Evolutionary conservation across 768 basidiomycete genomes (phyloP).

Genomic region (Suillus brevipes): DNA sequence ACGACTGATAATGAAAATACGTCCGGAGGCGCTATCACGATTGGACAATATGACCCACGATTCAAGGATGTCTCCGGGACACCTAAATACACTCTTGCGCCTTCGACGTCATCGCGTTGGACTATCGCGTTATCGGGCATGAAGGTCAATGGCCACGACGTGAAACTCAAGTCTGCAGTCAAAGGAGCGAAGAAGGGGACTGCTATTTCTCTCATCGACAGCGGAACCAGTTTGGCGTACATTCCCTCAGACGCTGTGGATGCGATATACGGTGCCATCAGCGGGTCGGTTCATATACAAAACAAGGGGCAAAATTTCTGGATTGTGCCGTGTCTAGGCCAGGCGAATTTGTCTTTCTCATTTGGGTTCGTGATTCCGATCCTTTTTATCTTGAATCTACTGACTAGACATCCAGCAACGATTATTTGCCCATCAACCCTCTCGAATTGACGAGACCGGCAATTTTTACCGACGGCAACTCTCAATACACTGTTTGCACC

Average conservation of each 20-base stretch:
- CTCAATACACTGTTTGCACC: slow-evolving; percentile 41
- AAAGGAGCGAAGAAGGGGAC: slow-evolving; percentile 30
- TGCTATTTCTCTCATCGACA: slow-evolving; percentile 43
- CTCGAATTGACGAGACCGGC: slow-evolving; percentile 40
- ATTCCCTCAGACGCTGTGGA: slow-evolving; percentile 36
- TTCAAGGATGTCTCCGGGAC: slow-evolving; percentile 32
- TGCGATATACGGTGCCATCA: slow-evolving; percentile 40
- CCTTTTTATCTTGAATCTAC: neutral
- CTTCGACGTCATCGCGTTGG: slow-evolving; percentile 39
- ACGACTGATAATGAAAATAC: slow-evolving; percentile 41
- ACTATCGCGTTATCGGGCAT: slow-evolving; percentile 42
- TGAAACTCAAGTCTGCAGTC: slow-evolving; percentile 32
- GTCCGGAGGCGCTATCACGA: slow-evolving; percentile 41
- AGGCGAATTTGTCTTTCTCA: slow-evolving; percentile 30
- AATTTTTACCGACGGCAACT: slow-evolving; percentile 25
- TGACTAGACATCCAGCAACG: slow-evolving; percentile 21
- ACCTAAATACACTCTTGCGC: slow-evolving; percentile 36
- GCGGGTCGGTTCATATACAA: slow-evolving; percentile 36
- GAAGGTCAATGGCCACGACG: slow-evolving; percentile 31
- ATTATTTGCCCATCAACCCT: slow-evolving; percentile 42
- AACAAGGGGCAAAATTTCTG: slow-evolving; percentile 32
- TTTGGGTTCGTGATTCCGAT: slow-evolving; percentile 13
- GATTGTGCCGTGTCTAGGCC: slow-evolving; percentile 36
- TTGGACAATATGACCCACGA: slow-evolving; percentile 42
- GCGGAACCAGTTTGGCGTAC: slow-evolving; percentile 41